These are phyloP conservation scores for Castanospermum australe DNA, from an alignment of 306 rosid species.

Conservation along the genomic window DNA sequence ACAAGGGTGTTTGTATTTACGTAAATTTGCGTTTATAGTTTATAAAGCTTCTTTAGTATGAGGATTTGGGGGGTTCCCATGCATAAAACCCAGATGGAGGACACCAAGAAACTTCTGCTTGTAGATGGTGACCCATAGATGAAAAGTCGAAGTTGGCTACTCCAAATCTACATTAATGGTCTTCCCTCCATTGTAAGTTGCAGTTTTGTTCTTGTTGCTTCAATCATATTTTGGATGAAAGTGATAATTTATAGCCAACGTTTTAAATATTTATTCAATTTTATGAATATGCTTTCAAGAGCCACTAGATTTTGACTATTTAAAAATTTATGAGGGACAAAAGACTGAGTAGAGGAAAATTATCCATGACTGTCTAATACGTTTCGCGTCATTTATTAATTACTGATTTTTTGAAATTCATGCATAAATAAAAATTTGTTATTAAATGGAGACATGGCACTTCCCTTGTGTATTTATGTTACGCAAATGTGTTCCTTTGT, in stretches of 20 bases:
- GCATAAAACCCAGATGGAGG: conserved; percentile 63
- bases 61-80: conserved; percentile 63
- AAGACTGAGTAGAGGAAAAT: neutral
- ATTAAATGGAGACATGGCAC: no score
- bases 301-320: neutral
- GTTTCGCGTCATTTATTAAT: no score
- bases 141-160: conserved; percentile 69
- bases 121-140: conserved; percentile 58
- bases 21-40: neutral
- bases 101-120: conserved; percentile 48
- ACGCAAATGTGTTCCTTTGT: no score
- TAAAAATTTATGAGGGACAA: neutral
- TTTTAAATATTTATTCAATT: neutral
- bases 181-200: conserved; percentile 60
- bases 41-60: conserved; percentile 58
- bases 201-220: neutral
- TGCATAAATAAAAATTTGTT: no score
- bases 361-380: no score
- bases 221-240: neutral
- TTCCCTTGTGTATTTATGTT: no score
- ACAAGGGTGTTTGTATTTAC: neutral
- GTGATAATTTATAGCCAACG: neutral
- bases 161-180: conserved; percentile 58
- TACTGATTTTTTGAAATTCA: no score
- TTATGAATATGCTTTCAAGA: neutral